Base-by-base conservation (phyloP, 1,284 basidiomycete species). In the Abortiporus biennis region DNA sequence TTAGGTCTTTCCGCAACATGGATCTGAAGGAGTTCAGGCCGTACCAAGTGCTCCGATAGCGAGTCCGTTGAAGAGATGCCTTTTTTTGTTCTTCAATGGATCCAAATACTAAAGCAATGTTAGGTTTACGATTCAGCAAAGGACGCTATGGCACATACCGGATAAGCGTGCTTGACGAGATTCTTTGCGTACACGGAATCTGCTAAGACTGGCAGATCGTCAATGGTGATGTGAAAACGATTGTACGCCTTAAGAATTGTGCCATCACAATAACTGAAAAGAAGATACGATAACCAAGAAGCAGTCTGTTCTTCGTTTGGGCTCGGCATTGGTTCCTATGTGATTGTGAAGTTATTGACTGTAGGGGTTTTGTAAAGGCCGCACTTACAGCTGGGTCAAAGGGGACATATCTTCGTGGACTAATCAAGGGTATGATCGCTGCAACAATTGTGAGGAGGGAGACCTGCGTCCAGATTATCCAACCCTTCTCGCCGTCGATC, bases 231-330 rank as follows among this genome's bases (percentile, higher is more conserved):
- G 42, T 61, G 56, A 2, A 50, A 24, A 23, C 50, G 40, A 30
- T 49, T 47, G 23, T 50, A 53, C 3, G 58, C 60, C 11, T 46
- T 38, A 44, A 53, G 55, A 31, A 67, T 55, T 20, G 56, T 46
- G 11, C 53, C 48, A 38, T 65, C 61, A 13, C 86, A 61, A 64
- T 77, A 87, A 21, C 68, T 65, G 58, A 73, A 87, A 31, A 74
- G 66, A 11, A 71, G 35, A 47, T 79, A 63, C 2, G 74, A 80
- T n/a, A 81, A 50, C 36, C 75, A 61, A 0, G 80, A 76, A 0
- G 80, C 73, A 0, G 77, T 81, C 55, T 86, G 82, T 52, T 86
- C 82, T 3, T 79, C 77, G 57, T 77, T 80, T 6, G 72, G 68
- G 16, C 63, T 52, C 3, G 61, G 54, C 46, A 56, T 54, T 3